Conservation (phyloP, 495 filamentous ascomycete genomes). For the Neohortaea acidophila region DNA sequence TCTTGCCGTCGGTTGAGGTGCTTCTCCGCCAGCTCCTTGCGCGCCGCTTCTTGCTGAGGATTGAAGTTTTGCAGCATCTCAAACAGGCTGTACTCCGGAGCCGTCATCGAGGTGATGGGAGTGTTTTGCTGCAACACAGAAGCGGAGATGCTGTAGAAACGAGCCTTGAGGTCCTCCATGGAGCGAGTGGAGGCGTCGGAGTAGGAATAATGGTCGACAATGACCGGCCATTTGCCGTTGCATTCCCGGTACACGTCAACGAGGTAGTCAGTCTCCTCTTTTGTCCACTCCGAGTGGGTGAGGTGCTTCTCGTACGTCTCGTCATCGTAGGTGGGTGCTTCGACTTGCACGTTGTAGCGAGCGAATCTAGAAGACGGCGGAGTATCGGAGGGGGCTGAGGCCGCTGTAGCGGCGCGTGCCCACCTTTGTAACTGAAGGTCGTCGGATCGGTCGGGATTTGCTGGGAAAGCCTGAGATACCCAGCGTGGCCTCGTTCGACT, state of each 20-base stretch:
- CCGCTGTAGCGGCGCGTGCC: too few species aligned
- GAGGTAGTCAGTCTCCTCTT: slow-evolving; percentile 85
- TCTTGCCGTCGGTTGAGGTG: slow-evolving; percentile 67
- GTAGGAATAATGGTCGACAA: slow-evolving; percentile 81
- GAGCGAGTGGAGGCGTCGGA: slow-evolving; percentile 35
- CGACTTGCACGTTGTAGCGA: slow-evolving; percentile 70
- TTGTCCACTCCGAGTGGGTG: slow-evolving; percentile 62
- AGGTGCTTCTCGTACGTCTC: slow-evolving; percentile 71
- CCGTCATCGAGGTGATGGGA: slow-evolving; percentile 63
- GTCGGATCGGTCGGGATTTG: background rate
- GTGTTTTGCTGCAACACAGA: slow-evolving; percentile 73
- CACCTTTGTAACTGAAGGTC: background rate
- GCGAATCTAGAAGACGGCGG: slow-evolving; percentile 30
- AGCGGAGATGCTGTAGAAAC: slow-evolving; percentile 76
- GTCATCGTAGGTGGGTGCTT: slow-evolving; percentile 63
- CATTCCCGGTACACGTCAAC: slow-evolving; percentile 56
- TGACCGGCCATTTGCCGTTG: slow-evolving; percentile 78
- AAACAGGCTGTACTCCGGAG: slow-evolving; percentile 61
- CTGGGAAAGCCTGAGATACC: background rate
- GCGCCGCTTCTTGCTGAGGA: slow-evolving; percentile 52
- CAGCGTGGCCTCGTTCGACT: background rate
- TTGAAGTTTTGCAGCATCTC: slow-evolving; percentile 79
- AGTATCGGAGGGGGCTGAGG: background rate
- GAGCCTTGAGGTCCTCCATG: slow-evolving; percentile 80
- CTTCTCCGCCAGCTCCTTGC: slow-evolving; percentile 70